These are phyloP conservation scores for Rhynchosporium agropyri DNA, from an alignment of 2,329 filamentous ascomycete genomes.

Conservation along the genomic window DNA sequence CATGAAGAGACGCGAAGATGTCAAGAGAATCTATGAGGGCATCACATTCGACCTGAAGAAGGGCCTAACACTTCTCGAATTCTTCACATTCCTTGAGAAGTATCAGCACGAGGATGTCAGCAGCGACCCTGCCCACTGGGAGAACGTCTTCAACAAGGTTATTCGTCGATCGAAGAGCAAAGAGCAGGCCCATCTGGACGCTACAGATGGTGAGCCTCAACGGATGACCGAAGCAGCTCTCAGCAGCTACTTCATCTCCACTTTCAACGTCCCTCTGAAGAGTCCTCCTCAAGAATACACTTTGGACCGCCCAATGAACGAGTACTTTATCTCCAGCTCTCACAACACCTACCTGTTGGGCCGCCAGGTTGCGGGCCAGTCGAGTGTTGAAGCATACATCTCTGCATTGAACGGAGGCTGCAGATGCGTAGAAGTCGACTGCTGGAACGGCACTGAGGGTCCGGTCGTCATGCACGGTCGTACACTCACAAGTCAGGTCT, in stretches of 20 bases:
- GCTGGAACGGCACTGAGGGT: constrained; percentile 91
- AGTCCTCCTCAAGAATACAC: constrained; percentile 61
- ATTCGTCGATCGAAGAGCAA: constrained; percentile 59
- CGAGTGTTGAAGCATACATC: constrained; percentile 95
- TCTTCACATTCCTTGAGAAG: constrained; percentile 72
- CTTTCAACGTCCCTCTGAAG: constrained; percentile 68
- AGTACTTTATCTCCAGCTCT: constrained; percentile 97
- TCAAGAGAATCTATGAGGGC: constrained; percentile 71
- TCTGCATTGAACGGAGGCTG: constrained; percentile 84
- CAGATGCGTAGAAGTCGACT: constrained; percentile 95
- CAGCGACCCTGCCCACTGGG: constrained; percentile 66
- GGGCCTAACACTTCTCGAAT: constrained; percentile 73
- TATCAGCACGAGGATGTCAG: constrained; percentile 74
- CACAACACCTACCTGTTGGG: constrained; percentile 97
- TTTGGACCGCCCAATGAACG: constrained; percentile 84
- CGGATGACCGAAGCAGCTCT: constrained; percentile 80
- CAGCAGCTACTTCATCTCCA: constrained; percentile 74
- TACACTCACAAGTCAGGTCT: constrained; percentile 84
- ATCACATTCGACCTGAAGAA: constrained; percentile 59
- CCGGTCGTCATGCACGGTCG: constrained; percentile 90
- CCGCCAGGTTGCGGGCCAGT: constrained; percentile 84
- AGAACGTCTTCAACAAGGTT: constrained; percentile 70
- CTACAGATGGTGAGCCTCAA: constrained; percentile 49
- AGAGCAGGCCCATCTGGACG: constrained; percentile 49
- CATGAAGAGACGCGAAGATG: constrained; percentile 82